phyloP scores from a whole-genome alignment of 225 moss, liverwort and hornwort species.

The Rhytidiadelphus loreus region DNA sequence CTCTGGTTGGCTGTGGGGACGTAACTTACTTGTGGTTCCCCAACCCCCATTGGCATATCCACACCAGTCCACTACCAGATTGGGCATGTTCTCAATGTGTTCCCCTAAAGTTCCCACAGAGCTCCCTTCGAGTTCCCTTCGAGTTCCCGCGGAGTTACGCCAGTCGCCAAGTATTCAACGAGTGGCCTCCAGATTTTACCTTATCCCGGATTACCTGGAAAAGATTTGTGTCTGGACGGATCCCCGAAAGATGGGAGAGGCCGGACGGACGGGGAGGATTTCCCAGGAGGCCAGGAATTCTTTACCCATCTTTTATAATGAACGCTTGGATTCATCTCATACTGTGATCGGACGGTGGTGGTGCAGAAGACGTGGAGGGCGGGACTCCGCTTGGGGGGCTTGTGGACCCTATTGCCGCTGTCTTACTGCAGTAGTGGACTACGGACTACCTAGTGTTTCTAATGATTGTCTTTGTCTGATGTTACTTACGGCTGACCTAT shows the following conservation, averaged over 20 bases:
- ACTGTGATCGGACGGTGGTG: not conserved
- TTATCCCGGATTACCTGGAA: not conserved
- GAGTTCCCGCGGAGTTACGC: not conserved
- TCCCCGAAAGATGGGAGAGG: constrained; percentile 10
- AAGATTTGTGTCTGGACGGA: not conserved
- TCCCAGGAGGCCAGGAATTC: no score
- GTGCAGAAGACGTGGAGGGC: not conserved
- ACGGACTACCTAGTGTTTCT: not conserved
- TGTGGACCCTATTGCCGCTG: not conserved
- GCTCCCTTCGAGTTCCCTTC: fast-evolving
- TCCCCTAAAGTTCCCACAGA: fast-evolving
- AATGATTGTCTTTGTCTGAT: not conserved
- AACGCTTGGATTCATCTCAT: not conserved
- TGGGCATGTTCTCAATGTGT: not conserved
- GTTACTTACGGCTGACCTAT: not conserved
- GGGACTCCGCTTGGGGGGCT: not conserved
- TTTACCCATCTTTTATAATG: not conserved
- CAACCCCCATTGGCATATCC: not conserved
- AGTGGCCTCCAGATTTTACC: not conserved
- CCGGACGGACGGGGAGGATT: not conserved
- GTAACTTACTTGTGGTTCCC: not conserved
- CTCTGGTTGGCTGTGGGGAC: not conserved
- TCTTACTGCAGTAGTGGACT: no score
- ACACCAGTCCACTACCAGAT: not conserved
- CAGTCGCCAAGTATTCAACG: not conserved